Percentiles rank a stretch among this genome's conserved stretches.
Conservation (phyloP, 2,329 filamentous ascomycete species). For the Penicillium vulpinum region DNA sequence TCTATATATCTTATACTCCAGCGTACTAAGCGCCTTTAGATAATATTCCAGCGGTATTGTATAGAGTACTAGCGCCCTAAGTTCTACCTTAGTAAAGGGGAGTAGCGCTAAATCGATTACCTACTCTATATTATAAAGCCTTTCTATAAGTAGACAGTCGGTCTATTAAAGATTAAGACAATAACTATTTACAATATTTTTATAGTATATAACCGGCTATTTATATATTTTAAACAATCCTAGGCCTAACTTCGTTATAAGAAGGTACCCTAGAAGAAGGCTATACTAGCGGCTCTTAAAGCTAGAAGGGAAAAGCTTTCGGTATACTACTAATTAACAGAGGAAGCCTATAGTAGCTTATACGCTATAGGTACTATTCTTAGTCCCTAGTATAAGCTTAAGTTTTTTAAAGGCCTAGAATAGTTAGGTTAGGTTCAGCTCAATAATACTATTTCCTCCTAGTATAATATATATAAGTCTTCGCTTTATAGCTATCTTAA, state of each 20-base stretch:
- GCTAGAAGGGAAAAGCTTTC: no score
- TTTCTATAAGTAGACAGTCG: not conserved
- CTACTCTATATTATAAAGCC: not conserved
- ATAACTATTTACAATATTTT: not conserved
- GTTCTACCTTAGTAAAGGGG: not conserved
- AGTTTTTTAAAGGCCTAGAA: no score
- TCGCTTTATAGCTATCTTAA: no score
- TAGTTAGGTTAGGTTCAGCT: no score
- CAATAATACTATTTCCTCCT: no score
- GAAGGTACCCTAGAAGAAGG: constrained; percentile 12
- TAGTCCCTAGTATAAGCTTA: no score
- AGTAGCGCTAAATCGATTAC: not conserved
- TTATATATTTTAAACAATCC: constrained; percentile 11
- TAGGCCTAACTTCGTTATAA: not conserved
- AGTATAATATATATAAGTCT: no score
- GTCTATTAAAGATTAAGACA: not conserved
- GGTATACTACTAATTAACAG: no score
- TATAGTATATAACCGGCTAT: constrained; percentile 15
- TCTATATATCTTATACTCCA: not conserved
- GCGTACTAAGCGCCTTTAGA: not conserved
- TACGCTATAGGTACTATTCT: no score
- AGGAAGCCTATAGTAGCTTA: no score
- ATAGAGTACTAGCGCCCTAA: not conserved
- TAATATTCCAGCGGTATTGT: not conserved
- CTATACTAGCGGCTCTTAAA: constrained; percentile 1